Percentiles rank a stretch among this genome's conserved stretches.
phyloP scores from a whole-genome alignment of 164 flowering plant genomes.

The Aristolochia californica region DNA sequence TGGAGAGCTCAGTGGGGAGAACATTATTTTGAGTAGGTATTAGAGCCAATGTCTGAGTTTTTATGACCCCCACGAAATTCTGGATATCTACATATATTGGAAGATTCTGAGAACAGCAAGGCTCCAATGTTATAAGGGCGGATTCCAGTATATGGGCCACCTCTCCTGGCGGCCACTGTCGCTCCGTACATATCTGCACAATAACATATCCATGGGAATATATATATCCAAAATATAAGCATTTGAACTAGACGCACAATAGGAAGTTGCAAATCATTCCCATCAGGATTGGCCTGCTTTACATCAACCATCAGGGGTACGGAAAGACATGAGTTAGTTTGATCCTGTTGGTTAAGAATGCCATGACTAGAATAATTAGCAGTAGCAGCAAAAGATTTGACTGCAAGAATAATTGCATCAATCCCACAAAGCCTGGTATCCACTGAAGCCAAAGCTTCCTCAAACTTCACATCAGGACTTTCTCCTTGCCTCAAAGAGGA shows the following conservation, averaged over 20 bases:
- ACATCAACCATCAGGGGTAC: too few relatives aligned
- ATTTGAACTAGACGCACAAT: too few relatives aligned
- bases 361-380: conserved; percentile 13
- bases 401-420: conserved; percentile 21
- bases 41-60: conserved; percentile 54
- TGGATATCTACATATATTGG: conserved; percentile 47
- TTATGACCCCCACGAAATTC: conserved; percentile 53
- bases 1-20: conserved; percentile 8
- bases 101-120: conserved; percentile 42
- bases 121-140: conserved; percentile 46
- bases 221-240: too few relatives aligned
- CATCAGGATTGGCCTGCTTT: conserved; percentile 13
- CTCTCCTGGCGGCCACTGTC: conserved; percentile 64
- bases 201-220: too few relatives aligned
- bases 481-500: conserved; percentile 31
- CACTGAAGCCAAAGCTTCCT: conserved; percentile 38
- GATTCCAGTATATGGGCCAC: conserved; percentile 55
- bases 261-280: conserved; percentile 12
- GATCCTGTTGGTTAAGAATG: conserved; percentile 16
- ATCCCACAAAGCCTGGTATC: conserved; percentile 16
- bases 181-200: conserved; percentile 69
- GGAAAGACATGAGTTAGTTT: conserved; percentile 13
- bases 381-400: conserved; percentile 7
- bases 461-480: conserved; percentile 28
- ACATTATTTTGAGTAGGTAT: conserved; percentile 29